Base-by-base conservation (phyloP, 345 rosid species). In the Triadica sebifera region DNA sequence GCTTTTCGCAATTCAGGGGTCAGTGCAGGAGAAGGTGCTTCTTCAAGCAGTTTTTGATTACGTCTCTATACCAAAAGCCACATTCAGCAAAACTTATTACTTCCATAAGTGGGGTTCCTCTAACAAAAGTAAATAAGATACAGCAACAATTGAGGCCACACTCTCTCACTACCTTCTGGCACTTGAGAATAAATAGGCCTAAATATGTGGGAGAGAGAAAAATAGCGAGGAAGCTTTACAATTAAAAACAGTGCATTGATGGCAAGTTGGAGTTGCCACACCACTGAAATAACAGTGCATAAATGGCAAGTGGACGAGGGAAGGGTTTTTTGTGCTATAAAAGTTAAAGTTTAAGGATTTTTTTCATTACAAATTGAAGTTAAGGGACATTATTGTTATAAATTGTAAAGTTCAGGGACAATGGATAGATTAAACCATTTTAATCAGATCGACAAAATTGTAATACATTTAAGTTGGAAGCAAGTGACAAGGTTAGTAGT, bases 21-120 rank as follows among this genome's bases (percentile, higher is more conserved):
- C 86, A 95, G 76, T 77, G 98, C 99, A 55, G 99, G 99, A 77
- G 98, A 95, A 47, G 99, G 99, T 52, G 99, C 99, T 85, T 95
- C 99, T 89, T 95, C 99, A 67, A 95, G 81, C 77, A 91, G 85
- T 81, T 95, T 95, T 75, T 95, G 99, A 75, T 93, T 95, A 78
- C 98, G 95, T 78, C 99, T 90, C 99, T 95, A 87, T 49, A 71
- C 72, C 12, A 65, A 43, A 67, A 80, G 69, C 41, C 82, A 81
- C 46, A 63, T 70, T 74, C 68, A 83, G 75, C 49, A 75, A 56
- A 69, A 74, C 29, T 75, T 46, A 22, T 55, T 24, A 57, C 73
- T 19, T 58, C 77, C 72, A 60, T 16, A 64, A 57, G 61, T 46
- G 46, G 67, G 70, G 61, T 41, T 62, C 73, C 43, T 69, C 38